Evolutionary conservation across 163 green algal species (phyloP).

Genomic region (Coccomyxa subellipsoidea): DNA sequence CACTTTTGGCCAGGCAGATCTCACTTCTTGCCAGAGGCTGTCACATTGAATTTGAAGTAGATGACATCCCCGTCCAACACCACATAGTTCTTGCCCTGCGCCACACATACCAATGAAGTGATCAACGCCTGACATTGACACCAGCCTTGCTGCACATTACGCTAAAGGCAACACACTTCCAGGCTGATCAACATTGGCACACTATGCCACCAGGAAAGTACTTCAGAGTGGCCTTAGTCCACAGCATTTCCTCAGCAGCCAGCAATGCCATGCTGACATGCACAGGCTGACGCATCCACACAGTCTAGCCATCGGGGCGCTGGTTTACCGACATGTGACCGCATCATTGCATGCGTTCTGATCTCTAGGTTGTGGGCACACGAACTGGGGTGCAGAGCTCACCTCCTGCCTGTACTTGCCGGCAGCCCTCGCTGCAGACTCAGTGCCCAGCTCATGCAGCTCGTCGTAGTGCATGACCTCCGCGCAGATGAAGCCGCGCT

Average conservation of each 20-base stretch:
- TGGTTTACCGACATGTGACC: too few relatives aligned
- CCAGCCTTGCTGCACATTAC: too few relatives aligned
- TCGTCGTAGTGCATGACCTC: slow-evolving; percentile 87
- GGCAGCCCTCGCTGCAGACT: slow-evolving; percentile 65
- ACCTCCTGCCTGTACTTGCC: slow-evolving; percentile 96
- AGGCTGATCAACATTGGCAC: background rate
- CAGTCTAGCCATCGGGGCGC: too few relatives aligned
- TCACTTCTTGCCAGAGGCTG: slow-evolving; percentile 31
- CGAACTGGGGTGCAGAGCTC: background rate
- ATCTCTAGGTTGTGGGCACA: too few relatives aligned
- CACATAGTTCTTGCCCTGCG: slow-evolving; percentile 84
- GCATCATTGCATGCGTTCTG: too few relatives aligned
- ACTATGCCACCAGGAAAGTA: too few relatives aligned
- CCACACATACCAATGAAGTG: background rate
- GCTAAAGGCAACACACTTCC: background rate
- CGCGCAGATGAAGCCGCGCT: slow-evolving; percentile 98
- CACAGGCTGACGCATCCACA: too few relatives aligned
- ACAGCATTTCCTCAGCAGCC: too few relatives aligned
- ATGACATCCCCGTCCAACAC: slow-evolving; percentile 56
- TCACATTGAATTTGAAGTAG: slow-evolving; percentile 54
- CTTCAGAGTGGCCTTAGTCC: too few relatives aligned
- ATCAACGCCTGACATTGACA: too few relatives aligned
- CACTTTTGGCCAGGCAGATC: too few relatives aligned
- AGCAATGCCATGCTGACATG: too few relatives aligned
- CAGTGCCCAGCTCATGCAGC: slow-evolving; percentile 80